phyloP scores from a whole-genome alignment of 2,329 filamentous ascomycete genomes.

The Aureobasidium leucospermi region DNA sequence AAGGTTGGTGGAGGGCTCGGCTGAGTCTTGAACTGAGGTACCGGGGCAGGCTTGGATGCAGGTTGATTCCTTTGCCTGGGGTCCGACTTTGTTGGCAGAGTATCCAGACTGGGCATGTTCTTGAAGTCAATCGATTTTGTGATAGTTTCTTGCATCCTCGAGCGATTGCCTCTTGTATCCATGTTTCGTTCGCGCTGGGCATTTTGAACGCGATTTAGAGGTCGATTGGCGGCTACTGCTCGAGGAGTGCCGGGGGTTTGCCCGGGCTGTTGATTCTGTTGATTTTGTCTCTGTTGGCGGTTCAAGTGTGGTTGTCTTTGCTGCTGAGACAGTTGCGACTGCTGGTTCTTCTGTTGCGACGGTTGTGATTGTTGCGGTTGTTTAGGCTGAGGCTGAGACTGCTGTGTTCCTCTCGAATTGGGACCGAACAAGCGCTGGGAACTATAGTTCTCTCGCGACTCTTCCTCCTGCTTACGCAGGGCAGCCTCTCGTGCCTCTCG shows the following conservation, averaged over 20 bases:
- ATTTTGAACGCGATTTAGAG: constrained; percentile 5
- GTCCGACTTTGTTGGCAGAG: too few species aligned
- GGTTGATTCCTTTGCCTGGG: neutral
- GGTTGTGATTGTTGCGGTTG: neutral
- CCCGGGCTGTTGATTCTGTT: neutral
- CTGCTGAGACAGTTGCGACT: neutral
- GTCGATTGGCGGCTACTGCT: neutral
- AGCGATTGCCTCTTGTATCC: neutral
- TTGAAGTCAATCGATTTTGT: neutral
- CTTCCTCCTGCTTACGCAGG: neutral
- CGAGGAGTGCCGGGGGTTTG: neutral
- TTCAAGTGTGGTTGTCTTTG: neutral
- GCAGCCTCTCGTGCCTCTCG: neutral
- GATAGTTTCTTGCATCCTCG: neutral
- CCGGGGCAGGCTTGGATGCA: neutral
- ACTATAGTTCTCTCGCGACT: neutral
- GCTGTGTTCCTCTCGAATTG: neutral
- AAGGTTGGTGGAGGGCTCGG: neutral
- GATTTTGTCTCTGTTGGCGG: neutral
- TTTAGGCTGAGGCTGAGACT: neutral
- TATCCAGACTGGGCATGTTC: neutral
- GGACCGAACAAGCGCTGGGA: neutral
- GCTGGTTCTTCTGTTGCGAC: neutral
- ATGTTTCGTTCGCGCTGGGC: neutral
- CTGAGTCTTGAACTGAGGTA: neutral